Evolutionary conservation across 164 flowering plant species (phyloP).

Genomic region (Aristolochia fimbriata): DNA sequence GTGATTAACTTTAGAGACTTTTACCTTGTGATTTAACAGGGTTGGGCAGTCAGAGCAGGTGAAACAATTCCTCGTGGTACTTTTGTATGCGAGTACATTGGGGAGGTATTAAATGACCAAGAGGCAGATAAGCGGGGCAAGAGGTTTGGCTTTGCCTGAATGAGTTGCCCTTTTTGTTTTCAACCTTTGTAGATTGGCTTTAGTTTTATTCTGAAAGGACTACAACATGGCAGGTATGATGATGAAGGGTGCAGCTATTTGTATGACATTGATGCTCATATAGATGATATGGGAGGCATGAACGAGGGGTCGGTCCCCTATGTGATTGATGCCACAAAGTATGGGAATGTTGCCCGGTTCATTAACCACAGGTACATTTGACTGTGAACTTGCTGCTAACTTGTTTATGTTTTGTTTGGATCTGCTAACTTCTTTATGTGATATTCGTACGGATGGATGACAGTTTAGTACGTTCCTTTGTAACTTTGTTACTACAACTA

Average conservation of each 20-base stretch:
- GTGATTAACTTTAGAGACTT: no score
- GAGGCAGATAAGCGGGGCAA: constrained; percentile 52
- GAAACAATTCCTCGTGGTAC: constrained; percentile 70
- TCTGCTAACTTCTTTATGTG: not conserved
- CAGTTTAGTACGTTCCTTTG: no score
- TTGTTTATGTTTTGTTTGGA: no score
- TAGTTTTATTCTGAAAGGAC: not conserved
- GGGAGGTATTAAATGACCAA: constrained; percentile 61
- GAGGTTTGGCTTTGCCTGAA: constrained; percentile 31
- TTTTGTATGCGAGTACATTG: constrained; percentile 81
- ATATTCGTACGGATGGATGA: not conserved
- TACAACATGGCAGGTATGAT: constrained; percentile 35
- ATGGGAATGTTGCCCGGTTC: constrained; percentile 90
- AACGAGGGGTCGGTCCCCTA: constrained; percentile 44
- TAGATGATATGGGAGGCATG: constrained; percentile 54
- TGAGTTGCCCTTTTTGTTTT: not conserved
- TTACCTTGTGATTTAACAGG: constrained; percentile 36
- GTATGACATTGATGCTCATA: constrained; percentile 50
- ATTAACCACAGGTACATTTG: constrained; percentile 77
- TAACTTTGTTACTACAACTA: no score
- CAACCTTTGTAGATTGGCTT: not conserved
- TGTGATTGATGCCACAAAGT: constrained; percentile 73
- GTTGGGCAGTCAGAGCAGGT: constrained; percentile 92
- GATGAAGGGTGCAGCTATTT: constrained; percentile 53
- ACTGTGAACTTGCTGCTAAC: not conserved